These are phyloP conservation scores for Coniosporium tulheliwenetii DNA, from an alignment of 2,329 filamentous ascomycete species.

Conservation along the genomic window DNA sequence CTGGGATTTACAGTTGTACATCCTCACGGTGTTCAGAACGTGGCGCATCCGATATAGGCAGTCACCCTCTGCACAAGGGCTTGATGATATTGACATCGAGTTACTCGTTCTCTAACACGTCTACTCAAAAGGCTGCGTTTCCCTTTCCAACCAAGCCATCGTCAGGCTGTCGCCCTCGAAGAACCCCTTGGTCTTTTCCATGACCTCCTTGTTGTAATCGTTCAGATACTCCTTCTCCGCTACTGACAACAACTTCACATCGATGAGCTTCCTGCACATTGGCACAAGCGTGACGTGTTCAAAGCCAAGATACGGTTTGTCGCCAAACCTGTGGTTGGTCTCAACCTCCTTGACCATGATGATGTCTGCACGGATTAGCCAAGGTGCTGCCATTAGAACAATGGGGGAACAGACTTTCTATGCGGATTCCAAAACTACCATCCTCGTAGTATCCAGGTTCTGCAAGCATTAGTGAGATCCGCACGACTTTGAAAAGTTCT, in stretches of 20 bases:
- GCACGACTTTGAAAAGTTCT: background rate
- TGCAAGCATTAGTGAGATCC: conserved; percentile 3
- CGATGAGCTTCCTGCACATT: conserved; percentile 79
- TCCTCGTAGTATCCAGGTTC: conserved; percentile 98
- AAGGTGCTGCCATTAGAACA: conserved; percentile 1
- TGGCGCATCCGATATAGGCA: too few species aligned
- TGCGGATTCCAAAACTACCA: conserved; percentile 83
- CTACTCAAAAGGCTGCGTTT: conserved; percentile 46
- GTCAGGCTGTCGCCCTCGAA: conserved; percentile 61
- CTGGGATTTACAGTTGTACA: too few species aligned
- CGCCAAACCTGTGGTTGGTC: conserved; percentile 76
- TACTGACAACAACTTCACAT: conserved; percentile 52
- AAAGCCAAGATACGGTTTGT: conserved; percentile 87
- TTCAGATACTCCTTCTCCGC: conserved; percentile 79
- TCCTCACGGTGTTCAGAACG: too few species aligned
- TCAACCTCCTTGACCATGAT: conserved; percentile 80
- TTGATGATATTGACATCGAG: too few species aligned
- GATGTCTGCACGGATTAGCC: conserved; percentile 39
- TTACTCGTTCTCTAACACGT: too few species aligned
- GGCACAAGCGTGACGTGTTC: conserved; percentile 97
- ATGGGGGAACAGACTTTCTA: conserved; percentile 49
- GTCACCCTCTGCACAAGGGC: too few species aligned
- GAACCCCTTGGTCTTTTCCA: conserved; percentile 62
- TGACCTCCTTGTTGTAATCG: conserved; percentile 65
- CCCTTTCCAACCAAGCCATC: conserved; percentile 67